Percentiles rank a stretch among this genome's conserved stretches.
phyloP scores from a whole-genome alignment of 1,284 basidiomycete species.

The Cronartium ribicola region DNA sequence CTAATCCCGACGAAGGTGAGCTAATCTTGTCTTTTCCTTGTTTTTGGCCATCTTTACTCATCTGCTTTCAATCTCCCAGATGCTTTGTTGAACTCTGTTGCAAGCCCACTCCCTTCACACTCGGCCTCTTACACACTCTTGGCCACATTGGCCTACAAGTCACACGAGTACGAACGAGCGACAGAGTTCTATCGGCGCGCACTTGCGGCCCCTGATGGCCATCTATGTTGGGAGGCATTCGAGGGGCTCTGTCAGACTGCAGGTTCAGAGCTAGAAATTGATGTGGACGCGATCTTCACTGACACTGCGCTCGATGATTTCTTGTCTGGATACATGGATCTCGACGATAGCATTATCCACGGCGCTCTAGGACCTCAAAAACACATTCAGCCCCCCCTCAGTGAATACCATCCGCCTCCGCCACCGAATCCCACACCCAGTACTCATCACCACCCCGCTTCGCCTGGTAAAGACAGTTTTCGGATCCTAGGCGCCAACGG shows the following conservation, averaged over 20 bases:
- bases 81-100: constrained; percentile 1
- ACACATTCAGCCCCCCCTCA: neutral
- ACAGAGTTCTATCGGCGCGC: constrained; percentile 28
- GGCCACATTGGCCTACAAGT: constrained; percentile 29
- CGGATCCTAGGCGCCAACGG: constrained; percentile 29
- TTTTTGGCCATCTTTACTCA: neutral
- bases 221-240: constrained; percentile 42
- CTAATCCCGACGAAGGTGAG: constrained; percentile 9
- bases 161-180: constrained; percentile 39
- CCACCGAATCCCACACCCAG: constrained; percentile 26
- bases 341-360: constrained; percentile 25
- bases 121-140: constrained; percentile 22
- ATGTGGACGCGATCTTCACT: constrained; percentile 19
- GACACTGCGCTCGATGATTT: neutral
- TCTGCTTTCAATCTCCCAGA: neutral
- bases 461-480: constrained; percentile 31
- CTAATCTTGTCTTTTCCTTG: neutral
- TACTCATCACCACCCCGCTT: constrained; percentile 13
- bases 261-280: constrained; percentile 5
- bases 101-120: constrained; percentile 20
- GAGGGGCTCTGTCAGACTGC: constrained; percentile 39
- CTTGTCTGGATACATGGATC: constrained; percentile 31
- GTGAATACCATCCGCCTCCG: neutral
- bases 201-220: constrained; percentile 32
- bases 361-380: constrained; percentile 5